Conservation (phyloP, 352 stramenopile species). For the Pythium coloratum region DNA sequence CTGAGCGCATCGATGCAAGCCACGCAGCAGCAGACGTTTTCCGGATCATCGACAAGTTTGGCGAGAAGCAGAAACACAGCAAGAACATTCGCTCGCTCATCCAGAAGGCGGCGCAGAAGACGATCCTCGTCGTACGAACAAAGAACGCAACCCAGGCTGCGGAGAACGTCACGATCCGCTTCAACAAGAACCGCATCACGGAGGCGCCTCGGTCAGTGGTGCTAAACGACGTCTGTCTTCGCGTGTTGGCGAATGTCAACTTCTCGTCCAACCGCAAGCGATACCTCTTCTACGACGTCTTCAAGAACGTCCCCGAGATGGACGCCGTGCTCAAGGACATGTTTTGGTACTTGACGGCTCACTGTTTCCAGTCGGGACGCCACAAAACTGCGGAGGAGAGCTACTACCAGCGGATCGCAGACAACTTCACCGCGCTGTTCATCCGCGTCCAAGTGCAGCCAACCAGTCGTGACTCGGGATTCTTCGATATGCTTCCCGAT, state of each 20-base stretch:
- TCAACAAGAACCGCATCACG: constrained; percentile 42
- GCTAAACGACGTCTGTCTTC: constrained; percentile 42
- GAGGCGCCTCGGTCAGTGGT: constrained; percentile 58
- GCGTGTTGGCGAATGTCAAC: constrained; percentile 45
- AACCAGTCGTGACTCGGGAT: constrained; percentile 43
- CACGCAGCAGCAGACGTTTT: constrained; percentile 43
- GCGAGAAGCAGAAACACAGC: constrained; percentile 48
- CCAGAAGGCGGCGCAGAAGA: constrained; percentile 69
- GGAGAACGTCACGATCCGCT: constrained; percentile 66
- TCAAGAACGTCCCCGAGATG: constrained; percentile 40
- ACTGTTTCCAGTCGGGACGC: constrained; percentile 53
- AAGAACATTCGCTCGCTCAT: constrained; percentile 64
- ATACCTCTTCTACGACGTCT: constrained; percentile 45
- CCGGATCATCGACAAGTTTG: constrained; percentile 48
- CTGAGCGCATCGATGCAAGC: background rate
- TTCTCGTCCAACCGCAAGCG: constrained; percentile 39
- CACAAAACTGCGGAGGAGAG: constrained; percentile 40
- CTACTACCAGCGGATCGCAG: constrained; percentile 64
- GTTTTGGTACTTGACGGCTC: constrained; percentile 70
- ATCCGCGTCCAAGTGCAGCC: constrained; percentile 58
- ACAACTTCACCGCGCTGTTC: constrained; percentile 69
- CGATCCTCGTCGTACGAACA: constrained; percentile 66
- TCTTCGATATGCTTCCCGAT: constrained; percentile 60
- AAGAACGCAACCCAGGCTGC: constrained; percentile 71
- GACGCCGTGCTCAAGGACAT: constrained; percentile 67